A percentile compares a stretch with the other conserved stretches of the same genome.
These are phyloP conservation scores for Polytrichum formosum DNA, from an alignment of 225 moss, liverwort and hornwort species.

Conservation along the genomic window DNA sequence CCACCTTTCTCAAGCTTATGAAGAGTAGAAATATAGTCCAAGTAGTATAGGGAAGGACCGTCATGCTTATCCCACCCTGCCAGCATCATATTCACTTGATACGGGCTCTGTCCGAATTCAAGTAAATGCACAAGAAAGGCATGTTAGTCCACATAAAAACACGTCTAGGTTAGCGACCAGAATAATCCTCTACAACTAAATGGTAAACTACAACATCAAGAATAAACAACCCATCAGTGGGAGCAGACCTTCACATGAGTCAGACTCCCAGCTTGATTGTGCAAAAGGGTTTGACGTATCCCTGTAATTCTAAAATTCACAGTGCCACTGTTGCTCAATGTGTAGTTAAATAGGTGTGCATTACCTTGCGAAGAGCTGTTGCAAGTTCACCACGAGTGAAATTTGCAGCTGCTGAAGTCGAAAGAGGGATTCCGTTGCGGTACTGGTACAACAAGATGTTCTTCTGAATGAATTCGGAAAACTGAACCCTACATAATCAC, in stretches of 20 bases:
- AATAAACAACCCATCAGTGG: no score
- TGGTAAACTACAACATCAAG: no score
- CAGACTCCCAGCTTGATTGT: no score
- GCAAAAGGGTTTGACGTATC: no score
- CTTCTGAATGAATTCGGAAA: slow-evolving; percentile 69
- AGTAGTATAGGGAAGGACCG: slow-evolving; percentile 25
- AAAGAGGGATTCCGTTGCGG: slow-evolving; percentile 64
- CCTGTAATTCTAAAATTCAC: no score
- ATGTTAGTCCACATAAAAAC: no score
- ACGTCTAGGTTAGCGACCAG: no score
- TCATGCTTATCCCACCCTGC: slow-evolving; percentile 25
- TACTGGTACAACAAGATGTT: slow-evolving; percentile 65
- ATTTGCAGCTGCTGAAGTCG: slow-evolving; percentile 63
- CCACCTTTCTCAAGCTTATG: slow-evolving; percentile 29
- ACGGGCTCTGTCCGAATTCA: slow-evolving; percentile 16
- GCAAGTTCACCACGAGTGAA: slow-evolving; percentile 63
- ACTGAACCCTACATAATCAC: slow-evolving; percentile 45
- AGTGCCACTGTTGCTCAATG: no score
- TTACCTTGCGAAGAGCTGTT: slow-evolving; percentile 62
- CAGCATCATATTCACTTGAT: slow-evolving; percentile 29
- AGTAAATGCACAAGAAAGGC: no score
- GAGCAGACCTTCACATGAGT: no score
- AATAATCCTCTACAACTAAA: no score
- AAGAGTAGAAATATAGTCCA: slow-evolving; percentile 28
- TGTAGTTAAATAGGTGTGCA: not conserved